Base-by-base conservation (phyloP, 352 stramenopile species). In the Phytophthora macrochlamydospora region DNA sequence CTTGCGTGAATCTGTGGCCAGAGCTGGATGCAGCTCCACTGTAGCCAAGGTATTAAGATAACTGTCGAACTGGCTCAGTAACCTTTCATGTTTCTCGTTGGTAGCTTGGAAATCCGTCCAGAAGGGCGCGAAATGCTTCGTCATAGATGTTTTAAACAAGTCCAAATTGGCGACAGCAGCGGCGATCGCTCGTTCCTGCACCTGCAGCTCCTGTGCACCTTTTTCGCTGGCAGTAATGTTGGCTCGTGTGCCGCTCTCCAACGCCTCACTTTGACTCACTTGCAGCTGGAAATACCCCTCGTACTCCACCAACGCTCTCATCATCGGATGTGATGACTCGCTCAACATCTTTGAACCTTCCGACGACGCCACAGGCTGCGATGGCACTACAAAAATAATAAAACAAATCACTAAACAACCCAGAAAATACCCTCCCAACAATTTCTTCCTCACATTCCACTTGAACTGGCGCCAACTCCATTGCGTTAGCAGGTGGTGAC, bases 251-350 rank as follows among this genome's bases (percentile, higher is more conserved):
- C 73, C 76, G 8, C 71, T 79, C 56, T 91, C 83, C 29, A 94
- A 53, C 12, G 69, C 74, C 29, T 89, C 69, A 51, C 86, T 92
- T 44, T 94, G 82, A 56, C 78, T 79, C 40, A 91, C 60, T 55
- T 93, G 84, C 44, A 91, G 53, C 60, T 92, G 82, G 53, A 96
- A 96, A 42, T 93, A 81, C 29, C 79, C 81, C 55, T 96, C 85
- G 33, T 94, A 96, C 51, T 96, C 85, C 28, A 77, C 83, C 31
- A 96, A 56, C 12, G 89, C 89, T 6, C 83, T 75, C 65, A 96
- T 78, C 51, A 96, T 75, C 46, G 89, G 89, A 61, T 83, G 87
- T 18, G 82, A 91, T 7, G 86, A 93, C 59, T 93, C 86, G 72
- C 81, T 90, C 51, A 96, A 62, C 59, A 89, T 78, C 32, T 74